phyloP scores from a whole-genome alignment of 179 eudicot species.

The Vitellaria paradoxa region DNA sequence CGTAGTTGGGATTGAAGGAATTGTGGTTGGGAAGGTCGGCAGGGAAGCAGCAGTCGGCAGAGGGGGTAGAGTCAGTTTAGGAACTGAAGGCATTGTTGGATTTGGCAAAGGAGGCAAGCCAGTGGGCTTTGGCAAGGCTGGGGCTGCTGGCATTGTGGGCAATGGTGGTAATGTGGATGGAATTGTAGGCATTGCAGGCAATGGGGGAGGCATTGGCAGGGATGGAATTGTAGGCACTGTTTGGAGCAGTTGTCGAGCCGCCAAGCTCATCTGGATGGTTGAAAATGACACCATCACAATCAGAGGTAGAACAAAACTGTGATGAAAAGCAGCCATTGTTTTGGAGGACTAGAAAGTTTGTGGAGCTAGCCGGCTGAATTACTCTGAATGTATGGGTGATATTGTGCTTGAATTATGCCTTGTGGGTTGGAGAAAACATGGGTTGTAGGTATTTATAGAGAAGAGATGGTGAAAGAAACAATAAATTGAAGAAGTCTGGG shows the following conservation, averaged over 20 bases:
- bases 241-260: not conserved
- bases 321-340: not conserved
- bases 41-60: not conserved
- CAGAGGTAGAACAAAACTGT: not conserved
- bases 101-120: not conserved
- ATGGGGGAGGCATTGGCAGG: constrained; percentile 1
- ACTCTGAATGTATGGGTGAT: not conserved
- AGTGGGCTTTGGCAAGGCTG: not conserved
- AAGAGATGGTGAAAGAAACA: not conserved
- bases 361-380: not conserved
- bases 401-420: not conserved
- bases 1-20: not conserved
- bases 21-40: too few species aligned
- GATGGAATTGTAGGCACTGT: not conserved
- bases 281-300: not conserved
- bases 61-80: not conserved
- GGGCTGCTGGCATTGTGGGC: not conserved
- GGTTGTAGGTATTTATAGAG: not conserved
- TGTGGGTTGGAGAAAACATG: not conserved
- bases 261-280: constrained; percentile 4
- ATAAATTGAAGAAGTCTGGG: too few species aligned
- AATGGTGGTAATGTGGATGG: constrained; percentile 8
- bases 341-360: not conserved
- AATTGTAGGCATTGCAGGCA: constrained; percentile 1
- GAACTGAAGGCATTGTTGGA: constrained; percentile 2